Evolutionary conservation across 2,329 filamentous ascomycete species (phyloP), one percentile per base, ranked within the genome.

Genomic region (Fusarium cyanostomum): DNA sequence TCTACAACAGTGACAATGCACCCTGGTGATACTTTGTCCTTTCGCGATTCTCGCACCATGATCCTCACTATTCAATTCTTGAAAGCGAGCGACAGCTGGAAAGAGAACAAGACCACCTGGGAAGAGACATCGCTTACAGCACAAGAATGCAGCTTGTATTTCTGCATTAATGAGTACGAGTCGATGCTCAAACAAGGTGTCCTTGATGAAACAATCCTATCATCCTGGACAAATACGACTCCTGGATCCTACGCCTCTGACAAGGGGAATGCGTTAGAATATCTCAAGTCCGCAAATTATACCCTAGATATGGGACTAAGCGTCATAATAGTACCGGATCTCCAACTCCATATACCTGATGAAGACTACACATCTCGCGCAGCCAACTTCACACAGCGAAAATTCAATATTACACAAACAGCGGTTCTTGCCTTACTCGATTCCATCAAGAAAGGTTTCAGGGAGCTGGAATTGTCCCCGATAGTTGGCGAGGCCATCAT

Each of bases 151-250:
- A 41, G 44, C 2, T 10, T 67, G 3, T 58, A 50, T 5, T 37
- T 67, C 6, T 67, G 62, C 11, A 34, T 52, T 3, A 62, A 62
- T 9, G 24, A 50, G 5, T 61, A 63, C 10, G 3, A 58, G 2
- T 30, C 49, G 8, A 24, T 2, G 2, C 15, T 67, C 1, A 18
- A 41, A 1, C 39, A 58, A 2, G 64, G 59, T 15, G 24, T 30
- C 5, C 12, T 67, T 2, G n/a, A 37, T 0, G 56, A 67, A 26
- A 38, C 0, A 2, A 16, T 57, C 5, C 5, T 49, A 0, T 21
- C 15, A 8, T 55, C 60, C 0, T 64, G 62, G 60, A 15, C 6
- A 5, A 38, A 50, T 5, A 31, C 21, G 4, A 24, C 46, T 2
- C 2, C 7, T 2, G 35, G 7, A 0, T 64, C 62, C 1, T 62